Base-by-base conservation (phyloP, 2,329 filamentous ascomycete genomes). In the Lecanoromycetidae sp. region DNA sequence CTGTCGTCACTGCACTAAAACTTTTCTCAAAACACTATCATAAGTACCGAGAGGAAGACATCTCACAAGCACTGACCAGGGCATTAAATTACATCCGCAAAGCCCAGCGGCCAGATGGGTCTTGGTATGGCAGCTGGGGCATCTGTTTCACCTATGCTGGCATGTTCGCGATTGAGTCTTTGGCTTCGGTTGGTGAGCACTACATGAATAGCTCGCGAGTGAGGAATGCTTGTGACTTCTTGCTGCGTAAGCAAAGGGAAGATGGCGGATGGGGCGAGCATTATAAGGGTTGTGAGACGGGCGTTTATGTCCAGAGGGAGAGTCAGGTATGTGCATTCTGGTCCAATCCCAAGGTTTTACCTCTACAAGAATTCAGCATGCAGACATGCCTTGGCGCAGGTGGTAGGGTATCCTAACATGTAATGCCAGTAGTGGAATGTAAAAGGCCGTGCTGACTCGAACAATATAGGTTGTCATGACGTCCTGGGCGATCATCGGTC, bases 401-500 rank as follows among this genome's bases (percentile, higher is more conserved):
- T n/a, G n/a, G n/a, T n/a, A n/a, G n/a, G n/a, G n/a, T n/a, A n/a
- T n/a, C n/a, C n/a, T n/a, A n/a, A n/a, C n/a, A n/a, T n/a, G n/a
- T n/a, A n/a, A n/a, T n/a, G n/a, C n/a, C n/a, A n/a, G n/a, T n/a
- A n/a, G n/a, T n/a, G n/a, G n/a, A n/a, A n/a, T n/a, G n/a, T n/a
- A n/a, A n/a, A n/a, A n/a, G n/a, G n/a, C n/a, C n/a, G n/a, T n/a
- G n/a, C n/a, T n/a, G n/a, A n/a, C n/a, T n/a, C n/a, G n/a, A n/a
- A n/a, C n/a, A n/a, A n/a, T n/a, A n/a, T n/a, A n/a, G n/a, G 87
- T 98, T 0, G 90, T 95, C 41, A 87, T 94, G 69, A 98, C 91
- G 7, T 82, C 87, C 0, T 98, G 90, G 90, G 87, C 86, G 0
- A 68, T 82, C 58, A 83, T 94, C 57, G 85, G 74, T 1, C 69